Percentiles rank a stretch among this genome's conserved stretches.
Evolutionary conservation across 331 rosid genomes (phyloP).

Genomic region (Malus hybrid): DNA sequence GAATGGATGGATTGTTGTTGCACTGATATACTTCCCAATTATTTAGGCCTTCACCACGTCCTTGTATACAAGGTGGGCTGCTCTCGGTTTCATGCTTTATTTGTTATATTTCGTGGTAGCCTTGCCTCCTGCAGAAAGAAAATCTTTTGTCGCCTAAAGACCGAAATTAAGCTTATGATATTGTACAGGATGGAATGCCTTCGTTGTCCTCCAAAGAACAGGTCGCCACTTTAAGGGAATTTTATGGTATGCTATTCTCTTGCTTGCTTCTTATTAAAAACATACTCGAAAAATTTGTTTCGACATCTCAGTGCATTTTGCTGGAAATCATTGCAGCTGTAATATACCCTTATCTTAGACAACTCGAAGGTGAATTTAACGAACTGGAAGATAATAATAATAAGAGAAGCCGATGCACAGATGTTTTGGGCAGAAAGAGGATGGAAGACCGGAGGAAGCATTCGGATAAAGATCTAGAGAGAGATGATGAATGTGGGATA

Average conservation of each 20-base stretch:
- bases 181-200: slow-evolving; percentile 63
- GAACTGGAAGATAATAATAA: slow-evolving; percentile 18
- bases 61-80: slow-evolving; percentile 47
- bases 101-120: neutral
- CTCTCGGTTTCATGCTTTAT: neutral
- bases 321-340: slow-evolving; percentile 45
- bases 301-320: neutral
- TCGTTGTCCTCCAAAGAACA: slow-evolving; percentile 55
- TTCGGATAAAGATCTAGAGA: slow-evolving; percentile 25
- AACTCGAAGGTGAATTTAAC: slow-evolving; percentile 48
- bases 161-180: slow-evolving; percentile 9
- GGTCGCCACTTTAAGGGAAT: slow-evolving; percentile 55
- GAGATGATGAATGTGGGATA: slow-evolving; percentile 71
- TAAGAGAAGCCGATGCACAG: slow-evolving; percentile 15
- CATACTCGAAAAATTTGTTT: neutral
- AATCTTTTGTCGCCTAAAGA: neutral
- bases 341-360: slow-evolving; percentile 63
- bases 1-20: slow-evolving; percentile 73
- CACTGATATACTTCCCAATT: slow-evolving; percentile 53
- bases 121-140: neutral
- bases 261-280: slow-evolving; percentile 4
- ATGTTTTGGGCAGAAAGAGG: slow-evolving; percentile 25
- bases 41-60: slow-evolving; percentile 57
- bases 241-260: slow-evolving; percentile 40
- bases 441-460: slow-evolving; percentile 17